Evolutionary conservation across 176 grass and related monocot genomes (phyloP).

Genomic region (Bolboschoenus planiculmis): DNA sequence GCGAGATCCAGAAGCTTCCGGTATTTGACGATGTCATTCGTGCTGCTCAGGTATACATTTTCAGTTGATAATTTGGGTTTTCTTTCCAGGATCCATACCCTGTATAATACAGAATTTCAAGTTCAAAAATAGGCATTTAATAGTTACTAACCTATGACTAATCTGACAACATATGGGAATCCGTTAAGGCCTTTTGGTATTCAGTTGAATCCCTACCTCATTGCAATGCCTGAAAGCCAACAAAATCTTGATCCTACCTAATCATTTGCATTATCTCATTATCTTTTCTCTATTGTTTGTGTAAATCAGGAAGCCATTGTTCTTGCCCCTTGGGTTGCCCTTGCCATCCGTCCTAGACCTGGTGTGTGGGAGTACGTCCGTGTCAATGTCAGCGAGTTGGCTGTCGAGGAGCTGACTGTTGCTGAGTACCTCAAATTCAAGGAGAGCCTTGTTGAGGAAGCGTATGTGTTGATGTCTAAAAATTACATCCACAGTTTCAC

Average conservation of each 20-base stretch:
- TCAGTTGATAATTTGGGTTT: not conserved
- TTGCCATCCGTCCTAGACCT: conserved; percentile 91
- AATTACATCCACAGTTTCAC: not conserved
- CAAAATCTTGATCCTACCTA: not conserved
- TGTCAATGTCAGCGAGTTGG: conserved; percentile 84
- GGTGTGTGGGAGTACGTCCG: conserved; percentile 98
- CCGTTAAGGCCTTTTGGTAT: not conserved
- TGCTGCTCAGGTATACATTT: conserved; percentile 61
- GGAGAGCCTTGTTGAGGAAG: conserved; percentile 75
- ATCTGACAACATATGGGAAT: not conserved
- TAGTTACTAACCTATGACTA: conserved; percentile 1
- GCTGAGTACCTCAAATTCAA: conserved; percentile 96
- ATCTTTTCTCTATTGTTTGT: not conserved
- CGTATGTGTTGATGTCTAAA: conserved; percentile 38
- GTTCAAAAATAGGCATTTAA: not conserved
- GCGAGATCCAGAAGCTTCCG: conserved; percentile 68
- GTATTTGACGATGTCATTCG: conserved; percentile 76
- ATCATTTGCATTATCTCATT: not conserved
- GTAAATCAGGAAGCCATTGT: conserved; percentile 80
- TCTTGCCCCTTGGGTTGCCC: conserved; percentile 71
- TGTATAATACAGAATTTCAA: not conserved
- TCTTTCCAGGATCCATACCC: not conserved
- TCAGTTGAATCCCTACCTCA: not conserved
- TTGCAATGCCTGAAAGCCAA: not conserved
- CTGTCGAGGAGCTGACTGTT: conserved; percentile 69